Evolutionary conservation across 768 basidiomycete genomes (phyloP).

Genomic region (Amanita phalloides): DNA sequence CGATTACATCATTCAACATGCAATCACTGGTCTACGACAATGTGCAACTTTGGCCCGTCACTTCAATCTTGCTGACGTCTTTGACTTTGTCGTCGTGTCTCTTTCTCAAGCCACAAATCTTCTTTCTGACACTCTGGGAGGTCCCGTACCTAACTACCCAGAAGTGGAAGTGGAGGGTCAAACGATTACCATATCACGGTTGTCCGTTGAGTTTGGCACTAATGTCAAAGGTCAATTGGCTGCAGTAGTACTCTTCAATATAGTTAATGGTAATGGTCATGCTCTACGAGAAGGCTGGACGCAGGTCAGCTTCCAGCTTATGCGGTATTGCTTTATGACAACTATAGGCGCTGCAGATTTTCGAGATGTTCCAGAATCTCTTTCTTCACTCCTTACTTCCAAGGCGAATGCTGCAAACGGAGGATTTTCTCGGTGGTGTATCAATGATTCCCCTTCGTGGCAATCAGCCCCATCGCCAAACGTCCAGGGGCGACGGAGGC

Average conservation of each 20-base stretch:
- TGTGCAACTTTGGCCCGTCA: slow-evolving; percentile 88
- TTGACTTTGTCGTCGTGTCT: slow-evolving; percentile 91
- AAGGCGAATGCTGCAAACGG: slow-evolving; percentile 88
- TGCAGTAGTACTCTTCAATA: slow-evolving; percentile 94
- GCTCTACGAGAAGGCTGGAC: slow-evolving; percentile 93
- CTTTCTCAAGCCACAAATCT: slow-evolving; percentile 88
- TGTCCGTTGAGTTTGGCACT: slow-evolving; percentile 90
- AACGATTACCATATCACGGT: slow-evolving; percentile 78
- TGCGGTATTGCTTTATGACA: neutral
- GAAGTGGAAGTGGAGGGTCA: slow-evolving; percentile 86
- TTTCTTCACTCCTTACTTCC: slow-evolving; percentile 93
- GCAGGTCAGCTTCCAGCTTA: slow-evolving; percentile 39
- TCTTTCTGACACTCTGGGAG: slow-evolving; percentile 60
- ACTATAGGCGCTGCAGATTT: slow-evolving; percentile 46
- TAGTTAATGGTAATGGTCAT: slow-evolving; percentile 92
- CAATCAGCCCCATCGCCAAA: slow-evolving; percentile 49
- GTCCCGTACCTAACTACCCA: slow-evolving; percentile 75
- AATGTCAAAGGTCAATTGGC: slow-evolving; percentile 94
- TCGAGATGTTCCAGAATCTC: slow-evolving; percentile 96
- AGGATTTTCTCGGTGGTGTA: slow-evolving; percentile 93
- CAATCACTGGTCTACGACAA: slow-evolving; percentile 94
- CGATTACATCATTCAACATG: slow-evolving; percentile 90
- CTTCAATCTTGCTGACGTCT: slow-evolving; percentile 88
- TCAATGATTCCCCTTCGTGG: slow-evolving; percentile 87
- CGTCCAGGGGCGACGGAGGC: slow-evolving; percentile 74